Conservation (phyloP, 192 early-diverging fungal species). For the Entophlyctis luteolus region DNA sequence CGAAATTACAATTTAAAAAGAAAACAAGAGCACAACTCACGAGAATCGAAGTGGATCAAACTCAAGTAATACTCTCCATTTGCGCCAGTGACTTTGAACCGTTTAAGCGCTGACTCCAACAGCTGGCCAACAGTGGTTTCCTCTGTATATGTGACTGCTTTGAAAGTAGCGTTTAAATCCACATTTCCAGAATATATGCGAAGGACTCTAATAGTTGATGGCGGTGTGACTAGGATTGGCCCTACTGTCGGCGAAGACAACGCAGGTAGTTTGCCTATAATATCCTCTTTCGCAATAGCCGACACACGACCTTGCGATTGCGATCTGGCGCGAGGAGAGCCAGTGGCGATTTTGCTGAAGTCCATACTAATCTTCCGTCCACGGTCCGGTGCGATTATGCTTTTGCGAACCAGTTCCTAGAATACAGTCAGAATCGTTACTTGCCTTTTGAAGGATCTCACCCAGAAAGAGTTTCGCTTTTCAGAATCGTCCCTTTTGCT, state of each 20-base stretch:
- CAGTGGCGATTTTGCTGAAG: background rate
- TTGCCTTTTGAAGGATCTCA: background rate
- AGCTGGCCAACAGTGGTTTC: conserved; percentile 34
- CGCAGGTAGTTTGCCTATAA: background rate
- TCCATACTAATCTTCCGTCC: background rate
- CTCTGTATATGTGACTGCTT: conserved; percentile 41
- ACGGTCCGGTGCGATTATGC: background rate
- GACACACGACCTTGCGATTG: background rate
- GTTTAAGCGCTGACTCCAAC: conserved; percentile 27
- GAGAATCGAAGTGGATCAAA: conserved; percentile 45
- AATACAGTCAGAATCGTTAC: background rate
- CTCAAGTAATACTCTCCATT: conserved; percentile 42
- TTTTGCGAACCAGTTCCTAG: background rate
- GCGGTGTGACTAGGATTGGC: background rate
- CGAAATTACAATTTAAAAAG: background rate
- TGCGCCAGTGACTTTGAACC: conserved; percentile 38
- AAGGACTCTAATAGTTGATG: conserved; percentile 45
- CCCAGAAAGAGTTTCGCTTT: conserved; percentile 1
- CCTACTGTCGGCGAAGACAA: background rate
- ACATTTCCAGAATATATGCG: conserved; percentile 51
- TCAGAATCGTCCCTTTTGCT: background rate
- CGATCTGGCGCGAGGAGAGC: background rate
- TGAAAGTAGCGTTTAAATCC: conserved; percentile 49
- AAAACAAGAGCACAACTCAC: conserved; percentile 5
- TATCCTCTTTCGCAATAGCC: too few relatives aligned